Evolutionary conservation across 108 stramenopile genomes (phyloP).

Genomic region (Licmophora abbreviata): DNA sequence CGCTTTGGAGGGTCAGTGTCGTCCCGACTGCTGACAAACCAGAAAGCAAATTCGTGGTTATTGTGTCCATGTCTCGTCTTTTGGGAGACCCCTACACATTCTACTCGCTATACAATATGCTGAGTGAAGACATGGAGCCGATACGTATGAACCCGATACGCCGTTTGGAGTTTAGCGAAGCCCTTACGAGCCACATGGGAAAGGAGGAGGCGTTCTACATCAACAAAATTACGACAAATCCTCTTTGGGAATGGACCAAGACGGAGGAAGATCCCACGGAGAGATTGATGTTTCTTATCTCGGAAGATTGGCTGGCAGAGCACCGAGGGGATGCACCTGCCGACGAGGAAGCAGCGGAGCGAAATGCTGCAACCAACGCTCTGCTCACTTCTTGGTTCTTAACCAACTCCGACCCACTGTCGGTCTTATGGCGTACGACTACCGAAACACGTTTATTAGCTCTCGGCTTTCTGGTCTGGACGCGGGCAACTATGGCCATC

Average conservation of each 20-base stretch:
- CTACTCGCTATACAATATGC: constrained; percentile 33
- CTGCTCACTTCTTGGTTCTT: constrained; percentile 8
- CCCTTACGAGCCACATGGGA: constrained; percentile 33
- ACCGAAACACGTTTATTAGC: constrained; percentile 6
- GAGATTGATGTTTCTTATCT: background rate
- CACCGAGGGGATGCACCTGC: background rate
- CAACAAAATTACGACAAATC: constrained; percentile 21
- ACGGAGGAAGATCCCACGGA: background rate
- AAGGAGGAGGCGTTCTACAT: constrained; percentile 29
- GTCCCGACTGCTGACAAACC: constrained; percentile 6
- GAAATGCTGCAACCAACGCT: background rate
- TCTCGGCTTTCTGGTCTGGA: constrained; percentile 7
- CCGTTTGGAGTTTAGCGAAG: constrained; percentile 16
- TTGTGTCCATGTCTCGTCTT: constrained; percentile 28
- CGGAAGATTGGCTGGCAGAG: constrained; percentile 1
- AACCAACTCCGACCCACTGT: background rate
- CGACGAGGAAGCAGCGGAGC: background rate
- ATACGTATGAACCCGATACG: constrained; percentile 18
- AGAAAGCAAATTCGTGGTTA: constrained; percentile 13
- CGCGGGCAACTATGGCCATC: constrained; percentile 15
- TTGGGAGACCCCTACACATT: constrained; percentile 32
- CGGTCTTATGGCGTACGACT: background rate
- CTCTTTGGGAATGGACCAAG: constrained; percentile 14
- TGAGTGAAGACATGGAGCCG: constrained; percentile 8
- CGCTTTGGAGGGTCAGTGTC: constrained; percentile 21